These are phyloP conservation scores for Petunia secreta DNA, from an alignment of 257 asterid species.

Conservation along the genomic window DNA sequence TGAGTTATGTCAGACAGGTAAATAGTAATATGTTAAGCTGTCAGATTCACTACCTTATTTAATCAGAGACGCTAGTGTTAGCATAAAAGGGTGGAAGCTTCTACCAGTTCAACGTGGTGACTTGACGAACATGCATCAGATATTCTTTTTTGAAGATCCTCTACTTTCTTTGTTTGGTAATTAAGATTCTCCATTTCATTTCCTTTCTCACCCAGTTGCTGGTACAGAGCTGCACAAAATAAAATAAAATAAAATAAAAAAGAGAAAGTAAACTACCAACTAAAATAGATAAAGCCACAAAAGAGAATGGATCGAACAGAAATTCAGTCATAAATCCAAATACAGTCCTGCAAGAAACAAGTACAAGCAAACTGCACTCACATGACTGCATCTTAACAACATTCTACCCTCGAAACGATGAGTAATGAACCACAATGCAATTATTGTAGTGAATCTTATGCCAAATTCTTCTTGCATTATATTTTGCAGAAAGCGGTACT, in stretches of 20 bases:
- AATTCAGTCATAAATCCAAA: constrained; percentile 9
- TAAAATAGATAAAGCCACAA: neutral
- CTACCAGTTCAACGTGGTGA: constrained; percentile 81
- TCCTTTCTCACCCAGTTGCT: constrained; percentile 79
- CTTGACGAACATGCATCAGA: constrained; percentile 59
- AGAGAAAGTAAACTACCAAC: constrained; percentile 1
- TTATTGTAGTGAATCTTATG: constrained; percentile 6
- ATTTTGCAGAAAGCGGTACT: constrained; percentile 1
- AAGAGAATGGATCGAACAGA: constrained; percentile 7
- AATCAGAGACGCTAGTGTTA: neutral
- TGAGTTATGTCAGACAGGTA: constrained; percentile 34
- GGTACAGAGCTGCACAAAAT: constrained; percentile 66
- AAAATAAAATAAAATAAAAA: constrained; percentile 7
- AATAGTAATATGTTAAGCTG: neutral
- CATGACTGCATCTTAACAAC: constrained; percentile 2
- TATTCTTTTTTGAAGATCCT: constrained; percentile 76
- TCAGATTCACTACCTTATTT: neutral
- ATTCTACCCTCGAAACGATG: neutral
- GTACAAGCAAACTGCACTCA: neutral
- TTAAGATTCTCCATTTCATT: constrained; percentile 75
- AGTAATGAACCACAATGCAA: constrained; percentile 3
- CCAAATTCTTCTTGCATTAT: neutral
- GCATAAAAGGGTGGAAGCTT: constrained; percentile 23
- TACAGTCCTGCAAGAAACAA: neutral
- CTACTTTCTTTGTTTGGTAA: constrained; percentile 68